phyloP scores from a whole-genome alignment of 2,329 filamentous ascomycete species.

The Fusarium mangiferae region DNA sequence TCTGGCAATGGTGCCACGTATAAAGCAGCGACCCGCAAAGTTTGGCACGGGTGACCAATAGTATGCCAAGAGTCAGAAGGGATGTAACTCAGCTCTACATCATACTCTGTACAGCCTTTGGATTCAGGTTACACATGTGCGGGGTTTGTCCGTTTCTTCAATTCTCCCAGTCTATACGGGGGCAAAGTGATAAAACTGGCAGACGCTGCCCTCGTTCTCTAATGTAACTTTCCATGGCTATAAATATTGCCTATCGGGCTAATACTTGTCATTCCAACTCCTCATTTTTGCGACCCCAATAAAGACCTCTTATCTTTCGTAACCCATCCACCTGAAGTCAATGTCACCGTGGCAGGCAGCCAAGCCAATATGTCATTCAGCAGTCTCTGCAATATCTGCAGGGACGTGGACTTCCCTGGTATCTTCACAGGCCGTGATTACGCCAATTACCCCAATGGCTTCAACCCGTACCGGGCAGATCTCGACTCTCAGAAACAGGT shows the following conservation, averaged over 20 bases:
- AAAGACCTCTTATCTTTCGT: accelerated
- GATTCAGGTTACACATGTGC: background rate
- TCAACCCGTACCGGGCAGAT: background rate
- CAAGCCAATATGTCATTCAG: background rate
- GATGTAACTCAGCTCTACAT: accelerated
- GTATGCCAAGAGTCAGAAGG: accelerated
- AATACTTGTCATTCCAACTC: background rate
- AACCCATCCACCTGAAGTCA: background rate
- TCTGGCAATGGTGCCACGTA: background rate
- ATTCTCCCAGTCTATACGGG: too few species aligned
- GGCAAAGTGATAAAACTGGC: accelerated
- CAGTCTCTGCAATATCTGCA: background rate
- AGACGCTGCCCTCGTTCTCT: accelerated
- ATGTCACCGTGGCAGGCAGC: background rate
- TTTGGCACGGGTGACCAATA: accelerated
- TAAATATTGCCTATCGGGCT: background rate
- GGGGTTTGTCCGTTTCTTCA: background rate
- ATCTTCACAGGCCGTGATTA: background rate
- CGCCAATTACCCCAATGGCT: accelerated
- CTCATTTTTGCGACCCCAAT: background rate
- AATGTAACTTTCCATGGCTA: background rate
- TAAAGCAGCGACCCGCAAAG: accelerated
- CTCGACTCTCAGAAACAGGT: accelerated
- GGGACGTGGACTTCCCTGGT: background rate
- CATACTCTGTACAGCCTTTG: accelerated